A percentile compares a stretch with the other conserved stretches of the same genome.
These are phyloP conservation scores for Aspergillus proliferans DNA, from an alignment of 2,329 filamentous ascomycete genomes.

Conservation along the genomic window DNA sequence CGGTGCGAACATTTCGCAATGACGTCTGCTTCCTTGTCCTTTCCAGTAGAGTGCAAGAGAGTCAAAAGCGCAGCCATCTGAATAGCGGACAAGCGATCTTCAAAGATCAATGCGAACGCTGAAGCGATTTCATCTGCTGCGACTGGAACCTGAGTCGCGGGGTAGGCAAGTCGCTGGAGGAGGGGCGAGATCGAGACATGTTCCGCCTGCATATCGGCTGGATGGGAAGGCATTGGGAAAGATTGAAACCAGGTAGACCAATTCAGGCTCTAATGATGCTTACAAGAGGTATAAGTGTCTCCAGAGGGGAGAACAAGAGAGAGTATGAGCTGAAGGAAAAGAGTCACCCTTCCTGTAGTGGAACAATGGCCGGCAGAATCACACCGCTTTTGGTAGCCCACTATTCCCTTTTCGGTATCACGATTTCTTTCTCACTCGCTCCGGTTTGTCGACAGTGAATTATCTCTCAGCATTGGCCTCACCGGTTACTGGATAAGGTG, in stretches of 20 bases:
- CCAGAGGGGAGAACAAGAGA: not conserved
- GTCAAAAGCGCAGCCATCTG: slow-evolving; percentile 85
- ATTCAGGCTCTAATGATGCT: not conserved
- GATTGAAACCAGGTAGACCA: not conserved
- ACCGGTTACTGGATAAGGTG: not conserved
- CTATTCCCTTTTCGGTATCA: slow-evolving; percentile 13
- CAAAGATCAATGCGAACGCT: slow-evolving; percentile 89
- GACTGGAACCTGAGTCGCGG: slow-evolving; percentile 46
- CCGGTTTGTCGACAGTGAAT: not conserved
- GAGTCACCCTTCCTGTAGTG: not conserved
- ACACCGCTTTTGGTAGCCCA: slow-evolving; percentile 12
- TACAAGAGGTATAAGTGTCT: not conserved
- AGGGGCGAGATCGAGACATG: slow-evolving; percentile 43
- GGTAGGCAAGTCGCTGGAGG: slow-evolving; percentile 42
- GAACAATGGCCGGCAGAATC: slow-evolving; percentile 14
- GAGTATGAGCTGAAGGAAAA: not conserved
- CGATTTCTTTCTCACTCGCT: slow-evolving; percentile 8
- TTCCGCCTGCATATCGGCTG: slow-evolving; percentile 24
- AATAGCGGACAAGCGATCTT: slow-evolving; percentile 77
- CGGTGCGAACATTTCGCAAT: slow-evolving; percentile 74
- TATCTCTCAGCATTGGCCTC: slow-evolving; percentile 4
- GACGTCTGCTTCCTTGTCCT: slow-evolving; percentile 78
- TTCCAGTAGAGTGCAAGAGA: slow-evolving; percentile 81
- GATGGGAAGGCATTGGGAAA: slow-evolving; percentile 18
- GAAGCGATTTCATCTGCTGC: slow-evolving; percentile 76